These are phyloP conservation scores for Dictyostelium citrinum DNA, from an alignment of 78 protist genomes.

Conservation along the genomic window DNA sequence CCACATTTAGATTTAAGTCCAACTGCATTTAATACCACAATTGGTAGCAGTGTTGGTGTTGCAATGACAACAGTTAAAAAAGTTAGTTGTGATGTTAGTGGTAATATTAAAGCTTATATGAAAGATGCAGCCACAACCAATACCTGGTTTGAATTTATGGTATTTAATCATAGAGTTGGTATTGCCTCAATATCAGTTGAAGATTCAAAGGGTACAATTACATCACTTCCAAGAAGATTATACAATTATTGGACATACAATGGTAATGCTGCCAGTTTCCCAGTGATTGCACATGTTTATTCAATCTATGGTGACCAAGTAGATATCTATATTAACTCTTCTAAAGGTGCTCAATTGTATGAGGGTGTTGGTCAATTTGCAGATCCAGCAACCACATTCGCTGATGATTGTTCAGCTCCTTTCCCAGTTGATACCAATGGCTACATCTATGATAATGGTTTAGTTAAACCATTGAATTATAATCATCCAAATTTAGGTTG, in stretches of 20 bases:
- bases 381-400: background rate
- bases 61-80: conserved; percentile 59
- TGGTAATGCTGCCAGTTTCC: conserved; percentile 27
- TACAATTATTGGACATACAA: conserved; percentile 62
- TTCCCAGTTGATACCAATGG: conserved; percentile 25
- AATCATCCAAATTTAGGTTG: conserved; percentile 52
- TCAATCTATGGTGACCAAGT: conserved; percentile 41
- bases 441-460: conserved; percentile 29
- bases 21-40: background rate
- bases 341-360: background rate
- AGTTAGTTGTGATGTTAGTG: conserved; percentile 54
- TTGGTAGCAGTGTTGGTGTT: conserved; percentile 26
- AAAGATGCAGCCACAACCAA: conserved; percentile 49
- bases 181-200: conserved; percentile 26
- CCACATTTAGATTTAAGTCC: conserved; percentile 77
- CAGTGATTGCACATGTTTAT: conserved; percentile 27
- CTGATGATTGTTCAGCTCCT: conserved; percentile 21
- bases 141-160: conserved; percentile 63
- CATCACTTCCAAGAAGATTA: background rate
- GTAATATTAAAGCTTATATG: conserved; percentile 40
- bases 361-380: conserved; percentile 46
- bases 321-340: conserved; percentile 8
- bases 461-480: conserved; percentile 20
- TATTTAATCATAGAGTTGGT: conserved; percentile 56
- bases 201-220: conserved; percentile 4